Percentiles rank a stretch among this genome's conserved stretches.
Conservation (phyloP, 176 grass and related monocot species). For the Poa pratensis region DNA sequence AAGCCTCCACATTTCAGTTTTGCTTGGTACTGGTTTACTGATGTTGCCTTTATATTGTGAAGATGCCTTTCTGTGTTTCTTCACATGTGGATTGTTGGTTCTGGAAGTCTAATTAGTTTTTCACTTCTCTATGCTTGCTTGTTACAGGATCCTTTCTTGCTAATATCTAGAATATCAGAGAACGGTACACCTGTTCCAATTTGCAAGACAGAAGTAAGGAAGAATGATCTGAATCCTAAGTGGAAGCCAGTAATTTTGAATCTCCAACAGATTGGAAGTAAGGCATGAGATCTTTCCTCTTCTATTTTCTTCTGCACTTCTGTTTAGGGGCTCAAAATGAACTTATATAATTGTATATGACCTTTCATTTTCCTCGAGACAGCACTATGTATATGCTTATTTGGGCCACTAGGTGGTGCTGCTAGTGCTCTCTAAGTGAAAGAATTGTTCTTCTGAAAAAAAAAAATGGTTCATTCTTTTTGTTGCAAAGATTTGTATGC, state of each 20-base stretch:
- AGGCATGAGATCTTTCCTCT: slow-evolving; percentile 66
- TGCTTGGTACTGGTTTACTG: slow-evolving; percentile 33
- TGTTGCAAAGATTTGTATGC: slow-evolving; percentile 37
- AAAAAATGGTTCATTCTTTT: slow-evolving; percentile 1
- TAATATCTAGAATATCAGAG: slow-evolving; percentile 91
- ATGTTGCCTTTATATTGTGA: slow-evolving; percentile 26
- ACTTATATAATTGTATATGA: slow-evolving; percentile 21
- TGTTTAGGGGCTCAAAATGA: slow-evolving; percentile 27
- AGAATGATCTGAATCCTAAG: slow-evolving; percentile 95
- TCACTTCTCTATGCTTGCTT: slow-evolving; percentile 44
- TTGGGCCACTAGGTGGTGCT: slow-evolving; percentile 10
- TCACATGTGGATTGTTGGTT: slow-evolving; percentile 31
- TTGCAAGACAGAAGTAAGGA: slow-evolving; percentile 99
- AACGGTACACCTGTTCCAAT: slow-evolving; percentile 82
- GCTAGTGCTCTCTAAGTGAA: slow-evolving; percentile 19
- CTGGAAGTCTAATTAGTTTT: slow-evolving; percentile 16
- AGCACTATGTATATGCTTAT: slow-evolving; percentile 6
- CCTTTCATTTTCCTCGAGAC: slow-evolving; percentile 12
- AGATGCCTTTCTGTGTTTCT: not conserved
- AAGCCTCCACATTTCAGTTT: not conserved
- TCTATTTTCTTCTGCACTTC: slow-evolving; percentile 35
- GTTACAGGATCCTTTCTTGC: slow-evolving; percentile 89
- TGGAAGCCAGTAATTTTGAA: slow-evolving; percentile 88
- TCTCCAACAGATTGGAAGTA: slow-evolving; percentile 96
- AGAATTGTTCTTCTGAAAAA: not conserved